These are phyloP conservation scores for Leishmania amazonensis DNA, from an alignment of 208 protist species.

Conservation along the genomic window DNA sequence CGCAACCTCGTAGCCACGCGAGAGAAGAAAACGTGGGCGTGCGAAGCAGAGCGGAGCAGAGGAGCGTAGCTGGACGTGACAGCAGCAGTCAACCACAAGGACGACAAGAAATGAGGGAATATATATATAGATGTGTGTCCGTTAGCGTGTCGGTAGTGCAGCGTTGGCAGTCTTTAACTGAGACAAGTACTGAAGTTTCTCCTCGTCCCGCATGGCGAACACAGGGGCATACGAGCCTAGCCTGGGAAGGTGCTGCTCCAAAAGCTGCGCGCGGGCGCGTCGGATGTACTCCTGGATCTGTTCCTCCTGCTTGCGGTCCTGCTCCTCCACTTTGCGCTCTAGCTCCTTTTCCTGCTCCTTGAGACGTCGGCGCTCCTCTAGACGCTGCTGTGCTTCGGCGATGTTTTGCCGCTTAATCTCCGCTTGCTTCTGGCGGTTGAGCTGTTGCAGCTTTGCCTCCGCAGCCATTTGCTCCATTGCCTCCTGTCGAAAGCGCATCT, in stretches of 20 bases:
- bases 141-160: not conserved
- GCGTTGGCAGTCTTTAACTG: constrained; percentile 12
- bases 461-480: constrained; percentile 80
- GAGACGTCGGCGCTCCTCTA: constrained; percentile 76
- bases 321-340: constrained; percentile 59
- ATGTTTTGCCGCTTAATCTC: constrained; percentile 82
- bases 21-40: not conserved
- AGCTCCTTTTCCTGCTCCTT: constrained; percentile 77
- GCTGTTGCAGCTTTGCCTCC: constrained; percentile 81
- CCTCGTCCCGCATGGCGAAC: constrained; percentile 58
- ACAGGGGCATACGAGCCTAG: constrained; percentile 72
- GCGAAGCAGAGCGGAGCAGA: not conserved
- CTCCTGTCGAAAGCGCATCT: constrained; percentile 75
- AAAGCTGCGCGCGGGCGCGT: constrained; percentile 71
- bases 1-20: too few species aligned
- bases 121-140: not conserved
- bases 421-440: constrained; percentile 67
- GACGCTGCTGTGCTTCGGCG: constrained; percentile 66
- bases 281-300: constrained; percentile 86
- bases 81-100: not conserved
- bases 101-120: not conserved
- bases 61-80: not conserved
- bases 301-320: constrained; percentile 54
- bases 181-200: constrained; percentile 47
- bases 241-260: constrained; percentile 76